Base-by-base conservation (phyloP, 1,139 yeast genomes). In the Hyphopichia buzzinii region DNA sequence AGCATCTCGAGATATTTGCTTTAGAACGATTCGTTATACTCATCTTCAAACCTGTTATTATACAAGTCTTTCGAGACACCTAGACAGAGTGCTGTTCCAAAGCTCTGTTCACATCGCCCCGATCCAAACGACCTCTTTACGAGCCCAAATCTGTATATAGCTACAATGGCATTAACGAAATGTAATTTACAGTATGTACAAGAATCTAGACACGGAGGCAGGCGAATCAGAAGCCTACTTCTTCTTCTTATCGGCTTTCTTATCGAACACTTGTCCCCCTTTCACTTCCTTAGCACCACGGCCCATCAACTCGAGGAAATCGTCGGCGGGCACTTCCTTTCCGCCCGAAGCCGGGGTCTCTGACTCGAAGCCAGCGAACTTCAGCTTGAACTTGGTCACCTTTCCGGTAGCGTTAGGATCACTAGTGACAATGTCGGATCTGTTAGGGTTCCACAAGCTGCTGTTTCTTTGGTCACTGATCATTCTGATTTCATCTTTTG, bases 321-420 rank as follows among this genome's bases (percentile, higher is more conserved):
- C 81, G 47, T 77, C 83, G 29, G 23, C 23, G 23, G 23, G 23
- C 23, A 7, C 10, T 10, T 52, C 53, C 13, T 37, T 42, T 19
- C 41, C 46, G 16, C 43, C 44, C n/a, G 49, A 42, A 25, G 55
- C 63, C n/a, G 51, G 56, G 8, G 21, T 30, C 4, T 46, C 39
- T 14, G 45, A 46, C n/a, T 50, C 59, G 49, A 77, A 84, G 40
- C 80, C 66, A 36, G 84, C 65, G 53, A 74, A 90, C 65, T 79
- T 86, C 60, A 81, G 78, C 63, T 81, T 86, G 75, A 90, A 92
- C 64, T 79, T 85, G 59, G 84, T 86, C 57, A 90, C 68, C 61
- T 82, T 84, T 48, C 96, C 96, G 37, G 89, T 83, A 11, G 94
- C 86, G 56, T 81, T 87, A 23, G 86, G 83, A 59, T 88, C 96